phyloP scores from a whole-genome alignment of 129 eudicot species.

The Silybum marianum region DNA sequence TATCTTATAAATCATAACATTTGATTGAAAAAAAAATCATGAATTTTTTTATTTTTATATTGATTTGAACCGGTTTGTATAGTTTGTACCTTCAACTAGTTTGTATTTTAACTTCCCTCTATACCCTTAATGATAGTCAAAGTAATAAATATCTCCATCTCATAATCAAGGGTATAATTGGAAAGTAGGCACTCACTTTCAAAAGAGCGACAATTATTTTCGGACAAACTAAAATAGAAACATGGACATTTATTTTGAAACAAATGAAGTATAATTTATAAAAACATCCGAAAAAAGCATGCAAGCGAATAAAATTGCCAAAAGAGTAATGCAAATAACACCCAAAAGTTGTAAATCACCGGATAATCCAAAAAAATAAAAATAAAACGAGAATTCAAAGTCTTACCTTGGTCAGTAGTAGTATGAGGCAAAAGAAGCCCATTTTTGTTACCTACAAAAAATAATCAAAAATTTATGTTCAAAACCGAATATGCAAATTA shows the following conservation, averaged over 20 bases:
- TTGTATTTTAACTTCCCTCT: too few relatives aligned
- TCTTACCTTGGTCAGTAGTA: constrained; percentile 69
- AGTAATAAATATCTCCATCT: background rate
- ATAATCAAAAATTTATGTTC: background rate
- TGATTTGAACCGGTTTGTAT: too few relatives aligned
- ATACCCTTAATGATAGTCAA: background rate
- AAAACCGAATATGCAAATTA: background rate
- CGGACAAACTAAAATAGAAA: background rate
- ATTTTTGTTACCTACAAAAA: constrained; percentile 42
- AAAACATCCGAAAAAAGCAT: background rate
- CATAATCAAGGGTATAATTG: background rate
- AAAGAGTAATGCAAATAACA: background rate
- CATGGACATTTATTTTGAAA: background rate
- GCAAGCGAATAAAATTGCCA: background rate
- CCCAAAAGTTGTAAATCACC: background rate
- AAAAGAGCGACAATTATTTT: too few relatives aligned
- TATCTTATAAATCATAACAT: too few relatives aligned
- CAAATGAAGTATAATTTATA: too few relatives aligned
- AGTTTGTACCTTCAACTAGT: too few relatives aligned
- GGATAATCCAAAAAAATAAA: background rate
- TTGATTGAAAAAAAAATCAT: too few relatives aligned
- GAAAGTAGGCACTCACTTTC: background rate
- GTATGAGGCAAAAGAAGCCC: constrained; percentile 51
- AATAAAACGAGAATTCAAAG: background rate
- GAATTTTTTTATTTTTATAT: too few relatives aligned